Conservation (phyloP, 331 rosid genomes). For the Cucumis variabilis region DNA sequence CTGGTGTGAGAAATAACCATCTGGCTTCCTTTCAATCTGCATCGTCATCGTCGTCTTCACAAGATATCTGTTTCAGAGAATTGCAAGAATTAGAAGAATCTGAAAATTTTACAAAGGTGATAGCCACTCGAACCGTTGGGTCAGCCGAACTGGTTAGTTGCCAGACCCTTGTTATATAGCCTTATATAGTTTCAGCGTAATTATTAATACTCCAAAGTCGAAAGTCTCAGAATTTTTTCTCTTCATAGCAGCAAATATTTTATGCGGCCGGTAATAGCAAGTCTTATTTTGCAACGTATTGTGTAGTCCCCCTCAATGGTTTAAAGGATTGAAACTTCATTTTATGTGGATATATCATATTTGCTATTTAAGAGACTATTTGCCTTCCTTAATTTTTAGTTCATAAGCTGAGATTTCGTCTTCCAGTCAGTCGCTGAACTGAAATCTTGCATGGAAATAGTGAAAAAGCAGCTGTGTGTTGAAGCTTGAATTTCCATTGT, state of each 20-base stretch:
- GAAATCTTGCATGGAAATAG: not conserved
- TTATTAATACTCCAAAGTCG: not conserved
- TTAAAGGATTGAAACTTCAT: not conserved
- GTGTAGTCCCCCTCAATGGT: not conserved
- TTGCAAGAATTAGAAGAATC: constrained; percentile 55
- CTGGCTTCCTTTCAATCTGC: constrained; percentile 33
- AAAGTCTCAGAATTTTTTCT: not conserved
- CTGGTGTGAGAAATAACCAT: constrained; percentile 45
- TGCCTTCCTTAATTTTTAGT: not conserved
- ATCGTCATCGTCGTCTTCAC: constrained; percentile 44
- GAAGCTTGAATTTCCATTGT: constrained; percentile 10
- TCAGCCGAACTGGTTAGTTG: constrained; percentile 84
- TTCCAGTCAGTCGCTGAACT: not conserved
- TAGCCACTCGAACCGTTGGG: constrained; percentile 68
- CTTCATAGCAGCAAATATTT: constrained; percentile 16
- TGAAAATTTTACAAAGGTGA: constrained; percentile 66
- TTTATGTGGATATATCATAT: not conserved
- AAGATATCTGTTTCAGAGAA: constrained; percentile 40
- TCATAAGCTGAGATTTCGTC: not conserved
- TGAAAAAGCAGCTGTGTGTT: not conserved
- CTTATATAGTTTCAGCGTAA: not conserved
- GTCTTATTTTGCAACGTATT: not conserved
- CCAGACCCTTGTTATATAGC: constrained; percentile 83
- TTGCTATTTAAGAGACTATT: not conserved
- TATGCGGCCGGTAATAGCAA: not conserved